Evolutionary conservation across 805 yeast species (phyloP), one percentile per base, ranked within the genome.

Genomic region (Metschnikowia proteae): DNA sequence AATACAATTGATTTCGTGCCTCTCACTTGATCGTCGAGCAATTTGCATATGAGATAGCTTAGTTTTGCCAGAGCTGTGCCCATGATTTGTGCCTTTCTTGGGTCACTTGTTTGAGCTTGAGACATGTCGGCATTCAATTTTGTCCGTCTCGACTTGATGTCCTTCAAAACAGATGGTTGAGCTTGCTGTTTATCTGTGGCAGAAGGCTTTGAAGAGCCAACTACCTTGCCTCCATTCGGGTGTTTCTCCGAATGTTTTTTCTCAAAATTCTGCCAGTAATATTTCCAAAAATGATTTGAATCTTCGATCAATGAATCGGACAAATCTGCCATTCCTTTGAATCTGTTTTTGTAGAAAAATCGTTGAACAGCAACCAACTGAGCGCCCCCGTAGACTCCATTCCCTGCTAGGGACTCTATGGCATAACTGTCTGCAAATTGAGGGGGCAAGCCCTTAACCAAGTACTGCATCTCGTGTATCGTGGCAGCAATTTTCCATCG

Each of bases 11-110:
- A 76, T 60, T 84, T 81, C 45, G 78, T 59, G 3, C 72, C 70
- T 6, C 60, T 47, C 7, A 54, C 49, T 51, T 80, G 80, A 57
- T 83, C 79, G 43, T 81, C 83, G 27, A 81, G 59, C 6, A 83
- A 56, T 50, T 80, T 68, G 11, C 83, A 68, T 0, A 80, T 72
- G 49, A 84, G 63, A 52, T 84, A 84, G 4, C 88, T 79, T 11
- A 84, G 62, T 56, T 85, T 85, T 0, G 83, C 66, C 0, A 89
- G 84, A 0, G 83, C 77, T 0, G 87, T 78, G 2, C 90, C 89
- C n/a, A 78, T 48, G 1, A 82, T 61, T 10, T 49, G 59, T 0
- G 83, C 72, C n/a, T 59, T 48, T 43, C 45, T 45, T 11, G 44
- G 28, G 6, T 38, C 47, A n/a, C 46, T 47, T 7, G 10, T 9